Evolutionary conservation across 306 rosid genomes (phyloP), one percentile per base, ranked within the genome.

Genomic region (Ziziphus jujuba): DNA sequence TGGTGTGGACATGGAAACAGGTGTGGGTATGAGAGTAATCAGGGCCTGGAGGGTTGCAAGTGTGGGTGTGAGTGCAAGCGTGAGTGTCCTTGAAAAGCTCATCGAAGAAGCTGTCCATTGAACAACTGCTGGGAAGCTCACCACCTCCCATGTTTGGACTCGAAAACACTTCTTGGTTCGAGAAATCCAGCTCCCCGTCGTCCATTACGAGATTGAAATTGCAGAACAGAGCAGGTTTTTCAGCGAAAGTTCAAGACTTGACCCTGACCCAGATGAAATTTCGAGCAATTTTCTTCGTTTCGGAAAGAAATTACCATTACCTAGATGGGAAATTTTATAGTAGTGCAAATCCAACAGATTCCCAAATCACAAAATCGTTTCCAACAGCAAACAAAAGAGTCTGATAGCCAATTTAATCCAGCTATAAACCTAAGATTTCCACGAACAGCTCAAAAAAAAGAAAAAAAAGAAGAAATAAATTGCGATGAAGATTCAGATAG

Each of bases 31-130:
- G 99, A 0, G 97, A 80, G 57, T 68, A 66, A 72, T 95, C 99
- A 21, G 99, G 99, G 8, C 99, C 99, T 0, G 97, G 96, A 21
- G 99, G 97, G 77, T 95, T 95, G 82, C 99, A 95, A 47, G 97
- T 95, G 84, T 95, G 99, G 47, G 97, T 84, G 76, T 95, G 99
- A 38, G 95, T 88, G 79, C 99, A 95, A 48, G 95, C 90, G 40
- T 87, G 97, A 22, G 85, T 8, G 52, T 95, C 99, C 73, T 85
- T 88, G 1, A 87, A 71, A 45, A 95, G 84, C 25, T 91, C 99
- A 19, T 87, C 92, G 2, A 90, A 88, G 75, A 90, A 88, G 61
- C 90, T 84, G 65, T 90, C 97, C 91, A 95, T 87, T 11, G 99
- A 95, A 56, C 92, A 81, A 63, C 83, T 85, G 45, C 82, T 82